phyloP scores from a whole-genome alignment of 2,329 filamentous ascomycete genomes.

The Arachnomyces sp. region DNA sequence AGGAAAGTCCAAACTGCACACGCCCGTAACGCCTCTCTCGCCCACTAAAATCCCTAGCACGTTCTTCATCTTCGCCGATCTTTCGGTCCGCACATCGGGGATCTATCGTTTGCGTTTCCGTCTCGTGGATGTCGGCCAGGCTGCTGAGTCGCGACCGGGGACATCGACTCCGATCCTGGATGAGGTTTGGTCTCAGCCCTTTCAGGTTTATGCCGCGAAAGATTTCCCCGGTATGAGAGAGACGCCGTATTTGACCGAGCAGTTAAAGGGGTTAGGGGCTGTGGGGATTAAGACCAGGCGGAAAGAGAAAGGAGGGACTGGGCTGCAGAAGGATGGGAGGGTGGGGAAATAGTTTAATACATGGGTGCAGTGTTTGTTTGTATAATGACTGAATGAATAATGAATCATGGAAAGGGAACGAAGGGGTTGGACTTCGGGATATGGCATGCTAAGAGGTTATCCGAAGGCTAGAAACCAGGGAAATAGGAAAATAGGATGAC shows the following conservation, averaged over 20 bases:
- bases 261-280: constrained; percentile 34
- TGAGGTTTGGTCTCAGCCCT: constrained; percentile 34
- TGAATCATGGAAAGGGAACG: neutral
- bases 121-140: constrained; percentile 35
- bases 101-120: constrained; percentile 39
- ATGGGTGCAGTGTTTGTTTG: neutral
- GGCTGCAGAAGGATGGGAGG: constrained; percentile 13
- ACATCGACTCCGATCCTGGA: constrained; percentile 31
- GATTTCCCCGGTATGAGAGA: constrained; percentile 39
- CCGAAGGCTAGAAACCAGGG: too few species aligned
- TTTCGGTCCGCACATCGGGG: constrained; percentile 40
- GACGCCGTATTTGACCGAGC: constrained; percentile 31
- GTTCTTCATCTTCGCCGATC: constrained; percentile 43
- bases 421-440: too few species aligned
- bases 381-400: too few species aligned
- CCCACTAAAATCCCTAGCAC: constrained; percentile 25
- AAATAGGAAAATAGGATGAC: too few species aligned
- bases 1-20: constrained; percentile 1
- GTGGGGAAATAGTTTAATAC: neutral
- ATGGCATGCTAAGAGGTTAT: too few species aligned
- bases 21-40: constrained; percentile 5
- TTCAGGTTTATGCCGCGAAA: constrained; percentile 36
- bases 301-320: constrained; percentile 26
- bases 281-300: constrained; percentile 35
- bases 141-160: constrained; percentile 25